Base-by-base conservation (phyloP, 2,329 filamentous ascomycete genomes). In the Aspergillus quadrilineatus region DNA sequence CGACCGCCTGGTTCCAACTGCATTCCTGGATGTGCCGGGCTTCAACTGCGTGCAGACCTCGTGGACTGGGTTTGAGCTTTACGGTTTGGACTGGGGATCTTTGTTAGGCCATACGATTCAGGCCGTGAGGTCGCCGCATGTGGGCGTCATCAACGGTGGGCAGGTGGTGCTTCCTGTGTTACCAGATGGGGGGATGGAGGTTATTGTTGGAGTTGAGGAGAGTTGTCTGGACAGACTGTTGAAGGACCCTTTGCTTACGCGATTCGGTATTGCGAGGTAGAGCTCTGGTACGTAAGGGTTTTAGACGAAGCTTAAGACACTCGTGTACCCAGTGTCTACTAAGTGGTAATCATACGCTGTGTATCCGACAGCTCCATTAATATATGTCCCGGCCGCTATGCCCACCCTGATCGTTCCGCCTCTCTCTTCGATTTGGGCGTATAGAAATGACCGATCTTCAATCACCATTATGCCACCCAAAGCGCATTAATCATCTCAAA, bases 21-120 rank as follows among this genome's bases (percentile, higher is more conserved):
- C 69, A 14, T 73, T 75, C 53, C 51, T 74, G 5, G 73, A 75
- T 56, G 66, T 72, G 8, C 72, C 72, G 0, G 72, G 73, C 6
- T 62, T 58, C 55, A 69, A 73, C 56, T 71, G 67, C 39, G 62
- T 70, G 12, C 67, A 69, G 56, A 72, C 69, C 4, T 73, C 69
- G 5, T 75, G 71, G 73, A 56, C 66, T 28, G 67, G 67, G 32
- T 68, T 74, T 34, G 60, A 66, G 15, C 55, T 75, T 10, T 74
- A 75, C 48, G 64, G 55, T 10, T 49, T 74, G 26, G 62, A 70
- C 9, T 75, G 71, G 71, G 73, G 73, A 22, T 62, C 67, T 15
- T 28, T 63, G 6, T 30, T 74, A 6, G 68, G 68, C 0, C 57
- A 62, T 8, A 64, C 56, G 7, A 69, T 75, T 51, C 56, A 68